phyloP scores from a whole-genome alignment of 257 asterid species.

The Solanum appendiculatum region DNA sequence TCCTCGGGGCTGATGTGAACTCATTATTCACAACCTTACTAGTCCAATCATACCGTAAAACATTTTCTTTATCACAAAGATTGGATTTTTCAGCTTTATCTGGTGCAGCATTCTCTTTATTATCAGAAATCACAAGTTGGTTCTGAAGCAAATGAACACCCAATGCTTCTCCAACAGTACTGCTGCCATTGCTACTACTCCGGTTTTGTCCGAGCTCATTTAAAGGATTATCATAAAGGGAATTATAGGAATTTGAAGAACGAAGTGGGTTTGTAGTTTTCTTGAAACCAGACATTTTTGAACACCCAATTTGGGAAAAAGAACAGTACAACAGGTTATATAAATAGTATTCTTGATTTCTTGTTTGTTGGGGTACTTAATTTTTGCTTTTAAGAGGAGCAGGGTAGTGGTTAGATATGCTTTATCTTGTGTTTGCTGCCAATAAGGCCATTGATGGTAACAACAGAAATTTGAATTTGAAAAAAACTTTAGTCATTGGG shows the following conservation, averaged over 20 bases:
- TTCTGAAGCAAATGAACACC: conserved; percentile 18
- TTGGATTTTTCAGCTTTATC: neutral
- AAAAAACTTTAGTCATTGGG: conserved; percentile 27
- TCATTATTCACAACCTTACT: neutral
- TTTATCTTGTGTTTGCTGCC: conserved; percentile 20
- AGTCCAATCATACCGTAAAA: neutral
- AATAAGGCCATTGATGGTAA: conserved; percentile 9
- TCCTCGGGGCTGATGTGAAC: neutral
- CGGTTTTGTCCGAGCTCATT: conserved; percentile 39
- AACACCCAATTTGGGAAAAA: neutral
- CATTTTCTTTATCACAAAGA: conserved; percentile 23
- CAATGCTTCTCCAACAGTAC: conserved; percentile 3
- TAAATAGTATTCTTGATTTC: neutral
- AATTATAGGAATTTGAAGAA: conserved; percentile 38
- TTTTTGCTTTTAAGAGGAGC: neutral
- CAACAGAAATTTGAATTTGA: conserved; percentile 75
- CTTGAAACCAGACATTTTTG: conserved; percentile 43
- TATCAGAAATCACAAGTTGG: conserved; percentile 1
- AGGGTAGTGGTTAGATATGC: conserved; percentile 5
- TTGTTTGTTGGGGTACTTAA: neutral
- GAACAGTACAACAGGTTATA: neutral
- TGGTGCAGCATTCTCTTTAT: conserved; percentile 41
- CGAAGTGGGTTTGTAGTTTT: conserved; percentile 32
- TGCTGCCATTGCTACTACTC: conserved; percentile 20
- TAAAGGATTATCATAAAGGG: conserved; percentile 58